Conservation (phyloP, 805 yeast genomes). For the Maudiozyma serrabonitensis region DNA sequence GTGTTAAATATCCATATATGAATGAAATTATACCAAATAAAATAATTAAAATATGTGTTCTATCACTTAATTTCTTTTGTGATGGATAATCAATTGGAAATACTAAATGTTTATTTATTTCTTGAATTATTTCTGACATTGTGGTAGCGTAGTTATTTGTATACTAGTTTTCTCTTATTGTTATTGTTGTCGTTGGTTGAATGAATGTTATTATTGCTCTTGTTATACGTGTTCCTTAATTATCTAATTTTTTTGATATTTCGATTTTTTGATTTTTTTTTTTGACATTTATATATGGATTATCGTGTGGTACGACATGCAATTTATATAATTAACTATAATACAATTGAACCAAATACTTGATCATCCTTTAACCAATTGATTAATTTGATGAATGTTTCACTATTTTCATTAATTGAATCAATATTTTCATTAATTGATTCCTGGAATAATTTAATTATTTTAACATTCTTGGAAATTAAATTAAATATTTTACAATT, state of each 20-base stretch:
- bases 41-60: conserved; percentile 11
- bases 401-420: conserved; percentile 8
- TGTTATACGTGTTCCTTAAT: no score
- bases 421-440: neutral
- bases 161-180: neutral
- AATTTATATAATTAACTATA: neutral
- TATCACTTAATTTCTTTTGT: conserved; percentile 16
- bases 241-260: no score
- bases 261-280: no score
- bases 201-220: neutral
- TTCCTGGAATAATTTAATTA: conserved; percentile 6
- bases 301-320: neutral
- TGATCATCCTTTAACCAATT: conserved; percentile 18
- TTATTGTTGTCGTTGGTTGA: neutral
- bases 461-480: conserved; percentile 6
- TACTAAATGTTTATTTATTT: conserved; percentile 17
- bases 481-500: conserved; percentile 14
- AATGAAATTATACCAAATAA: conserved; percentile 31
- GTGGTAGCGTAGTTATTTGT: neutral
- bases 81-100: conserved; percentile 30
- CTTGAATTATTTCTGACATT: conserved; percentile 29
- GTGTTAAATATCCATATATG: conserved; percentile 39
- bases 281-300: neutral
- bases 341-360: conserved; percentile 2
- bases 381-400: conserved; percentile 10